Conservation (phyloP, 1,284 basidiomycete genomes). For the Retiboletus flavoniger region DNA sequence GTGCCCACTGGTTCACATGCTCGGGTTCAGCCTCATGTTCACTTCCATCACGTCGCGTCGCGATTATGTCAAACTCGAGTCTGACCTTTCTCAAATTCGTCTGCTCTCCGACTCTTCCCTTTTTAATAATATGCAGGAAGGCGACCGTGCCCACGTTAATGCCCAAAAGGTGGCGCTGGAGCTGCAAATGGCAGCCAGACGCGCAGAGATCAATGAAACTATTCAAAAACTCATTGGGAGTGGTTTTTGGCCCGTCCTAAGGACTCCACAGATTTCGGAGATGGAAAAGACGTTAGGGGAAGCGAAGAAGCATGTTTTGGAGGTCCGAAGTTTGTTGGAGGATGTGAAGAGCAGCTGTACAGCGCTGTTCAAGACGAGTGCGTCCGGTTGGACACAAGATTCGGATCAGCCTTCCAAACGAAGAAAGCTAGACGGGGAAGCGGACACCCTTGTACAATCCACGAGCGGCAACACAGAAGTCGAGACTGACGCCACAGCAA, state of each 20-base stretch:
- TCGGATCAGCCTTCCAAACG: conserved; percentile 40
- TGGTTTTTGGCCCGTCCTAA: conserved; percentile 32
- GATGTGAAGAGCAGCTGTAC: conserved; percentile 26
- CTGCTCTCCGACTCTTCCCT: conserved; percentile 23
- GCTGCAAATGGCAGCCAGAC: conserved; percentile 22
- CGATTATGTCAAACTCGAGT: conserved; percentile 31
- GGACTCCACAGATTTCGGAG: conserved; percentile 26
- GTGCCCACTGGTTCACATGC: conserved; percentile 1
- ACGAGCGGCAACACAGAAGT: conserved; percentile 14
- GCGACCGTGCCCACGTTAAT: conserved; percentile 16
- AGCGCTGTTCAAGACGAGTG: conserved; percentile 24
- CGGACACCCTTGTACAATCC: conserved; percentile 1
- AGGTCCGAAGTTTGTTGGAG: conserved; percentile 25
- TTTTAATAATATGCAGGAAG: conserved; percentile 12
- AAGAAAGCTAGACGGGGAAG: conserved; percentile 34
- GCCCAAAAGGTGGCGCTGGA: conserved; percentile 25
- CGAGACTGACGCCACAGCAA: conserved; percentile 11
- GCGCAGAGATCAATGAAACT: conserved; percentile 32
- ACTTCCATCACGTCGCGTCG: conserved; percentile 32
- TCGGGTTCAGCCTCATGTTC: conserved; percentile 29
- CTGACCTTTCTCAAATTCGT: conserved; percentile 27
- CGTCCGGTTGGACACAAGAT: conserved; percentile 15
- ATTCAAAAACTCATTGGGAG: conserved; percentile 28
- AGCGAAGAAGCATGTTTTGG: conserved; percentile 29
- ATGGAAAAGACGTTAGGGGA: conserved; percentile 26